A percentile compares a stretch with the other conserved stretches of the same genome.
Evolutionary conservation across 108 stramenopile species (phyloP).

Genomic region (Conticribra guillardii): DNA sequence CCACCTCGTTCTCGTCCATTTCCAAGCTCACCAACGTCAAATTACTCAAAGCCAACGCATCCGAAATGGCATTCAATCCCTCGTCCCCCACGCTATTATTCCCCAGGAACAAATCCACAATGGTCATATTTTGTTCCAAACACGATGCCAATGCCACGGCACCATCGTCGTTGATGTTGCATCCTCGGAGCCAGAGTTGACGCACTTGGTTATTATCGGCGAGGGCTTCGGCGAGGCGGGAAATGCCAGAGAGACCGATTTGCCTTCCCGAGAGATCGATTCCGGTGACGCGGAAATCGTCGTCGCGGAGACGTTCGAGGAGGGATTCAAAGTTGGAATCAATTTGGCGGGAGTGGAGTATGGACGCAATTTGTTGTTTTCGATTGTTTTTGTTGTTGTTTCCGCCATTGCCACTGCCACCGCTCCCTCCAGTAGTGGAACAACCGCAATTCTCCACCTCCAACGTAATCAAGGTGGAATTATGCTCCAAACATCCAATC

Average conservation of each 20-base stretch:
- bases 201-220: conserved; percentile 46
- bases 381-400: too few relatives aligned
- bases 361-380: conserved; percentile 15
- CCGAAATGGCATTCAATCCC: conserved; percentile 23
- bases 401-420: too few relatives aligned
- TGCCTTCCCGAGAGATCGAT: conserved; percentile 34
- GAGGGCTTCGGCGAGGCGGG: conserved; percentile 27
- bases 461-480: conserved; percentile 14
- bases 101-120: conserved; percentile 47
- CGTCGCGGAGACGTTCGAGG: conserved; percentile 35
- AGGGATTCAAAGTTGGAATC: conserved; percentile 40
- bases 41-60: conserved; percentile 44
- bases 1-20: conserved; percentile 42
- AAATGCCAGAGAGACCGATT: conserved; percentile 28
- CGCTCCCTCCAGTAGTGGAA: background rate
- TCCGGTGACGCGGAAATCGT: conserved; percentile 40
- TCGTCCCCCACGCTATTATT: conserved; percentile 39
- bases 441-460: conserved; percentile 25
- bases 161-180: conserved; percentile 26
- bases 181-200: conserved; percentile 40
- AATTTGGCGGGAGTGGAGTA: conserved; percentile 31
- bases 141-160: conserved; percentile 39
- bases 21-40: conserved; percentile 40
- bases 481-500: conserved; percentile 23
- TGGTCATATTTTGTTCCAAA: conserved; percentile 50